Evolutionary conservation across 2,329 filamentous ascomycete genomes (phyloP), one percentile per base, ranked within the genome.

Genomic region (Cordyceps militaris): DNA sequence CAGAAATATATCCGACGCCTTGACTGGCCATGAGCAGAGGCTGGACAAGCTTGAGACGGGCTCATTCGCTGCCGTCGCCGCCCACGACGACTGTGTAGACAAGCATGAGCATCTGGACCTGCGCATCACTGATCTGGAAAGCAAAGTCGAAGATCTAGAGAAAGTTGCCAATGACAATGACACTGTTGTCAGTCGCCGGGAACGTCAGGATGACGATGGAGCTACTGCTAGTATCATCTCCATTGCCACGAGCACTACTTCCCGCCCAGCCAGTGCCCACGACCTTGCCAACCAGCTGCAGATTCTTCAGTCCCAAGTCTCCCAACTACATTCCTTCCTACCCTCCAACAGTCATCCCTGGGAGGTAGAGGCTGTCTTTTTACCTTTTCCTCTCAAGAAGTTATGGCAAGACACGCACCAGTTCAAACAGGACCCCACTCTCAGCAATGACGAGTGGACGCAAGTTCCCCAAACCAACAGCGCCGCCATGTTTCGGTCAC

Each of bases 311-410:
- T 74, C 76, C 3, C 78, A 80, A 60, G 71, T 84, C 50, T 70
- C 74, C 30, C 75, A 81, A 44, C 74, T 89, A 10, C 85, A 88
- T 67, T 77, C 79, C 6, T 74, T 80, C 10, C 70, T 84, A 30
- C 87, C 88, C n/a, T 84, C 86, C 0, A 75, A 76, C 28, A 71
- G 73, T 43, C 77, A 81, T 42, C 86, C 88, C 0, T 91, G 88
- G 86, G 82, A 88, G 62, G 74, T 93, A 1, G 88, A 92, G 66
- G 85, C 92, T 4, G 83, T 92, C 1, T 83, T 91, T 58, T 69
- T 92, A 8, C 89, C 89, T 1, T 93, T 89, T 68, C 76, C 79
- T 1, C 71, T 84, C 7, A 81, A 78, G 63, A 77, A 75, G 23
- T 64, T 85, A 6, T 85, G 82, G 82, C 73, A 80, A 59, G 73